phyloP scores from a whole-genome alignment of 2,329 filamentous ascomycete genomes.

The Tolypocladium ophioglossoides region DNA sequence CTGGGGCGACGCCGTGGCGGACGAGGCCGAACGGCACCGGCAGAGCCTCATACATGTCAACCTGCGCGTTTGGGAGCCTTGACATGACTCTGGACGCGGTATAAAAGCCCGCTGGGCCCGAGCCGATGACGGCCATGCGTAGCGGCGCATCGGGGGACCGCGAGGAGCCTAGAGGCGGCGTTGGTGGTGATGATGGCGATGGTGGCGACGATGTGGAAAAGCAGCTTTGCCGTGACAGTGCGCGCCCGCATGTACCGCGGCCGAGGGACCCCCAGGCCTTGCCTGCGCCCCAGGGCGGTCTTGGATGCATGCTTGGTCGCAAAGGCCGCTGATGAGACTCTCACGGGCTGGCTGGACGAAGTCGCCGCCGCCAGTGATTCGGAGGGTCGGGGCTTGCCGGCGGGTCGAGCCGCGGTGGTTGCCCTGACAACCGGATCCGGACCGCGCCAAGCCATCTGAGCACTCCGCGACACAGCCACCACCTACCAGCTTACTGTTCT shows the following conservation, averaged over 20 bases:
- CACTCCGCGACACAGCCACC: too few relatives aligned
- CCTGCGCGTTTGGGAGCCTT: slow-evolving; percentile 56
- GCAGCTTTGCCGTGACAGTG: background rate
- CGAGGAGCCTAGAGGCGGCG: background rate
- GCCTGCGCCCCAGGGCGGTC: background rate
- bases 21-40: slow-evolving; percentile 90
- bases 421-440: background rate
- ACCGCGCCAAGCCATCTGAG: too few relatives aligned
- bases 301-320: background rate
- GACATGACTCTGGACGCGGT: slow-evolving; percentile 77
- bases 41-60: slow-evolving; percentile 95
- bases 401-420: background rate
- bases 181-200: slow-evolving; percentile 10
- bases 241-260: background rate
- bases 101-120: slow-evolving; percentile 94
- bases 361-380: background rate
- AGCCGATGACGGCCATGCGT: slow-evolving; percentile 81
- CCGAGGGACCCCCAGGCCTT: background rate
- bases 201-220: background rate
- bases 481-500: too few relatives aligned
- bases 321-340: background rate
- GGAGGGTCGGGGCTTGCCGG: background rate
- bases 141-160: slow-evolving; percentile 38
- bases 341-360: background rate
- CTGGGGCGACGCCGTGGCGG: slow-evolving; percentile 90